Evolutionary conservation across 768 basidiomycete genomes (phyloP).

Genomic region (Tricholoma sp.): DNA sequence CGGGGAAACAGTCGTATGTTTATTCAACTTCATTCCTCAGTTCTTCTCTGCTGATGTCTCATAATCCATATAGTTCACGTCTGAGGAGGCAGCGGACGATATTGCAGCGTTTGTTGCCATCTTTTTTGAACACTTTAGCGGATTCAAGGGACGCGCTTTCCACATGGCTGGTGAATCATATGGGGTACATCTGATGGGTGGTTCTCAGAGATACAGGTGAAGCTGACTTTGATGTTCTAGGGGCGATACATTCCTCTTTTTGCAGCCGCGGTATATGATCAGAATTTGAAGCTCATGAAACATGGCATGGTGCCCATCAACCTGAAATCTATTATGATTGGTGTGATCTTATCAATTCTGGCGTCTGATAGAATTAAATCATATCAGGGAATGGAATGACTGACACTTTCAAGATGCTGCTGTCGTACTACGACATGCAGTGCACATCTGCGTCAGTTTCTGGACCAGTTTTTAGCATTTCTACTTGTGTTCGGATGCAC

Average conservation of each 20-base stretch:
- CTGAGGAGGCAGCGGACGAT: not conserved
- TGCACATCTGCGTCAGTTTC: no score
- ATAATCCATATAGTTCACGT: not conserved
- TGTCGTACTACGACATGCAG: constrained; percentile 10
- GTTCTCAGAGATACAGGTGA: no score
- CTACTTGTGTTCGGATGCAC: no score
- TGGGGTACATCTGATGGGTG: constrained; percentile 35
- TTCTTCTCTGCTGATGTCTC: not conserved
- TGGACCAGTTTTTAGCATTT: no score
- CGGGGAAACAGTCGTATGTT: constrained; percentile 50
- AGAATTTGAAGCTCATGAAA: constrained; percentile 50
- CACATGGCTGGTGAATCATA: constrained; percentile 76
- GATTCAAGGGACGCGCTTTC: constrained; percentile 63
- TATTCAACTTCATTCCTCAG: not conserved
- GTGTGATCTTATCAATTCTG: constrained; percentile 15
- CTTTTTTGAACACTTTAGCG: constrained; percentile 10
- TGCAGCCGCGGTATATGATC: constrained; percentile 71
- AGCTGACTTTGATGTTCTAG: constrained; percentile 25
- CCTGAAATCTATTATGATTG: constrained; percentile 69
- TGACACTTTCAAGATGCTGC: constrained; percentile 37
- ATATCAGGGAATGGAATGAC: constrained; percentile 45
- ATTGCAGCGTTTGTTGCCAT: not conserved
- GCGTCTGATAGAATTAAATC: no score
- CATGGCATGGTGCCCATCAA: constrained; percentile 57
- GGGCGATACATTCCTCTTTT: constrained; percentile 72